Base-by-base conservation (phyloP, 2,329 filamentous ascomycete species). In the Ampelomyces quisqualis region DNA sequence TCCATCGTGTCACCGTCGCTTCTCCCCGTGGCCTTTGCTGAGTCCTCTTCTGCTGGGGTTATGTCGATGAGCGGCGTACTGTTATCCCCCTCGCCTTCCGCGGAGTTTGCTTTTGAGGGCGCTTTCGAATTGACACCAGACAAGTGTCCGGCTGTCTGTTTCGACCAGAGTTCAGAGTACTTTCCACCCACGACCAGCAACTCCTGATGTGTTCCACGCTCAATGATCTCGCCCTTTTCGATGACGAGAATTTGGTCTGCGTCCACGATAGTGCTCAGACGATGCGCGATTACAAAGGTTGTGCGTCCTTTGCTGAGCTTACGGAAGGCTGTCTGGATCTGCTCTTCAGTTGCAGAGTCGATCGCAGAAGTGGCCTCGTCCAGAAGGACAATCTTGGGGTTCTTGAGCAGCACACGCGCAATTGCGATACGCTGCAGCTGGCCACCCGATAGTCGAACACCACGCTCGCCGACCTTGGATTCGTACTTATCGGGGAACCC, bases 291-390 rank as follows among this genome's bases (percentile, higher is more conserved):
- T 18, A 85, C 79, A 48, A 85, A 83, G 0, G 81, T 85, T 2
- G 82, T 86, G 17, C 82, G 78, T 2, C 77, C 79, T 43, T 77
- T 70, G 47, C 80, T 82, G 6, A 85, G 71, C 34, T 71, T 72
- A 42, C 70, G 71, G 38, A 86, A 75, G 0, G 82, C 82, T 21
- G 77, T 71, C 53, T 85, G 82, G 31, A 85, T 85, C 51, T 81
- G 78, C 40, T 81, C 78, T 62, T 86, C 82, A 1, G 81, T 85
- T 0, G 75, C 77, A 19, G 86, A 84, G 51, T 91, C 85, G 79
- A 95, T 90, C 36, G 89, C 88, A 31, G 86, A 88, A 40, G 91
- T 94, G 0, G 90, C 85, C 71, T 95, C 90, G 59, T 95, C 90
- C 1, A 95, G 77, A 13, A 95, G 84, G 3, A 95, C 78, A 29